Conservation (phyloP, 257 asterid species). For the Plectranthus barbatus region DNA sequence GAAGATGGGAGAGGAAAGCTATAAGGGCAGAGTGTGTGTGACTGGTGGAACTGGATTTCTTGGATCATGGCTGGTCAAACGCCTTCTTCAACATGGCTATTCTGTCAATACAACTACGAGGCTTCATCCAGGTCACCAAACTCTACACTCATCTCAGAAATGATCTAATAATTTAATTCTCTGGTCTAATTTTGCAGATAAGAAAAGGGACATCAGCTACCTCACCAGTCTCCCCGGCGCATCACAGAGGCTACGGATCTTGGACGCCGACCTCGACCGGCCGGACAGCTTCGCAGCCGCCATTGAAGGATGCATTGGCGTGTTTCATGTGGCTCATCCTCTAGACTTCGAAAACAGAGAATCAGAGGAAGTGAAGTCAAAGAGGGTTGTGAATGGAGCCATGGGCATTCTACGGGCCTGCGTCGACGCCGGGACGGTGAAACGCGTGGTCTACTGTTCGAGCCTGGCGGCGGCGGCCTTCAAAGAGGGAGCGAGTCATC, state of each 20-base stretch:
- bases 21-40: slow-evolving; percentile 25
- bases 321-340: slow-evolving; percentile 52
- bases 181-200: slow-evolving; percentile 3
- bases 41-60: slow-evolving; percentile 38
- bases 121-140: slow-evolving; percentile 6
- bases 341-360: slow-evolving; percentile 28
- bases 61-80: slow-evolving; percentile 32
- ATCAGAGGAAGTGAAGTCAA: slow-evolving; percentile 20
- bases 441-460: slow-evolving; percentile 1
- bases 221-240: slow-evolving; percentile 31
- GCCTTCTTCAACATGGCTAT: slow-evolving; percentile 37
- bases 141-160: no score
- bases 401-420: slow-evolving; percentile 19
- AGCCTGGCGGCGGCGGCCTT: slow-evolving; percentile 13
- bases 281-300: slow-evolving; percentile 29
- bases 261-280: slow-evolving; percentile 30
- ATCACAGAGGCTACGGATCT: slow-evolving; percentile 27
- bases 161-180: no score
- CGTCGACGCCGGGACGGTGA: not conserved
- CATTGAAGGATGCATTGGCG: slow-evolving; percentile 36
- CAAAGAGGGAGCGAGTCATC: not conserved
- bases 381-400: slow-evolving; percentile 19
- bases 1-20: not conserved
- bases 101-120: slow-evolving; percentile 32
- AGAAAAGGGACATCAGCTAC: slow-evolving; percentile 25